Evolutionary conservation across 1,139 yeast genomes (phyloP).

Genomic region (Pichia sp.): DNA sequence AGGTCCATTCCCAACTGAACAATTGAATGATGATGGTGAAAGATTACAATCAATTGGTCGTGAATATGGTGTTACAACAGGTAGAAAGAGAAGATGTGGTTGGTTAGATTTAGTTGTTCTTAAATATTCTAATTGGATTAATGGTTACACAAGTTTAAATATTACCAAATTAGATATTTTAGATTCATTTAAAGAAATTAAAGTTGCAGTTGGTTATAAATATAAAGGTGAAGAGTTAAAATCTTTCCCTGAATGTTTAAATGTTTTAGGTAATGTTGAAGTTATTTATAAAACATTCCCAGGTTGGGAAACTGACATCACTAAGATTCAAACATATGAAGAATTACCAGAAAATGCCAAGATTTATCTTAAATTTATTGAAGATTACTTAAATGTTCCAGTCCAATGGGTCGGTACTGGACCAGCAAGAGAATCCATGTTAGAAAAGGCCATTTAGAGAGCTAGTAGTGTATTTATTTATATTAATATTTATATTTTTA

Average conservation of each 20-base stretch:
- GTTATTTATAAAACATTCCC: constrained; percentile 86
- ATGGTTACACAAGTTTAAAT: constrained; percentile 91
- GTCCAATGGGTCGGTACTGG: constrained; percentile 98
- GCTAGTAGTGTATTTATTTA: not conserved
- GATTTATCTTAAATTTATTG: constrained; percentile 76
- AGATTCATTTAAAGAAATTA: constrained; percentile 80
- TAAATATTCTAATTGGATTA: constrained; percentile 82
- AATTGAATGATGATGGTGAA: constrained; percentile 81
- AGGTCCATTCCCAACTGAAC: constrained; percentile 99
- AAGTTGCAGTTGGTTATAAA: constrained; percentile 79
- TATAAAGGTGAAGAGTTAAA: constrained; percentile 67
- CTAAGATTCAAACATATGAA: constrained; percentile 58
- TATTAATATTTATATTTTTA: not conserved
- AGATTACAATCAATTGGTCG: constrained; percentile 87
- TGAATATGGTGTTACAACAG: constrained; percentile 97
- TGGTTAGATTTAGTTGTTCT: constrained; percentile 97
- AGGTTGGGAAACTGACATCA: constrained; percentile 89
- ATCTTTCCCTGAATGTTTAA: constrained; percentile 89
- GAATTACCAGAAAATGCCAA: constrained; percentile 87
- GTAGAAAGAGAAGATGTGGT: constrained; percentile 99
- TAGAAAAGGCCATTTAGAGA: constrained; percentile 34
- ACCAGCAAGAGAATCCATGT: constrained; percentile 88
- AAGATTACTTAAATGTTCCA: constrained; percentile 75
- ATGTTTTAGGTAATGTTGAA: constrained; percentile 75
- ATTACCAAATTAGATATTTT: constrained; percentile 93